Base-by-base conservation (phyloP, 176 grass and related monocot genomes). In the Pontederia paniculata region DNA sequence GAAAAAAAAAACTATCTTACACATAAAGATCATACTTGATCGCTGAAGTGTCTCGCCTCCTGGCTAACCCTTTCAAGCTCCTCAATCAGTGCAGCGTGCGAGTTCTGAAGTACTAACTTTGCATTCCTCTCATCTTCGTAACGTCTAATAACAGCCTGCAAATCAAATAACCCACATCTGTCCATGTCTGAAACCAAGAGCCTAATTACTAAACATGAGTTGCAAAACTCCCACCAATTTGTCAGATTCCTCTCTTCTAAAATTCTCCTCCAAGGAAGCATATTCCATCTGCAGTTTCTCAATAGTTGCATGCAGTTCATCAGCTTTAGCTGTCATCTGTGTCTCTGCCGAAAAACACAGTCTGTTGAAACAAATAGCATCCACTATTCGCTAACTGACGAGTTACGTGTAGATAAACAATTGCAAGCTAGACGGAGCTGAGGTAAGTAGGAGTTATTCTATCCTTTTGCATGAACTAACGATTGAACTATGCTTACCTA, bases 1-100 rank as follows among this genome's bases (percentile, higher is more conserved):
- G 14, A 31, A 17, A 54, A 28, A 23, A 10, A 15, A 70, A 50
- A 31, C 25, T 31, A 31, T 31, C 25, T 31, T 31, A 1, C 25
- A 31, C 25, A 31, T 31, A 31, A 31, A 31, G 25, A 6, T 23
- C 9, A 12, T 75, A 95, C 89, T 76, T 95, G 84, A 43, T 95
- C 89, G 46, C 81, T 80, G 9, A 89, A 88, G 31, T 75, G 58
- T 37, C 70, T 84, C 10, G 78, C 78, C 5, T 89, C 85, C 25
- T 86, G 73, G 63, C 65, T 73, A 50, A 80, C 75, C 31, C 79
- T 85, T 76, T 89, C 85, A 10, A 95, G 70, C 31, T 95, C 89
- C 14, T 83, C 75, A 4, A 23, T 54, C 12, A 95, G 21, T n/a
- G 67, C 4, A 7, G 70, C 66, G 11, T 67, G 62, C 8, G 73